Evolutionary conservation across 805 yeast genomes (phyloP).

Genomic region (Yamadazyma insecticola): DNA sequence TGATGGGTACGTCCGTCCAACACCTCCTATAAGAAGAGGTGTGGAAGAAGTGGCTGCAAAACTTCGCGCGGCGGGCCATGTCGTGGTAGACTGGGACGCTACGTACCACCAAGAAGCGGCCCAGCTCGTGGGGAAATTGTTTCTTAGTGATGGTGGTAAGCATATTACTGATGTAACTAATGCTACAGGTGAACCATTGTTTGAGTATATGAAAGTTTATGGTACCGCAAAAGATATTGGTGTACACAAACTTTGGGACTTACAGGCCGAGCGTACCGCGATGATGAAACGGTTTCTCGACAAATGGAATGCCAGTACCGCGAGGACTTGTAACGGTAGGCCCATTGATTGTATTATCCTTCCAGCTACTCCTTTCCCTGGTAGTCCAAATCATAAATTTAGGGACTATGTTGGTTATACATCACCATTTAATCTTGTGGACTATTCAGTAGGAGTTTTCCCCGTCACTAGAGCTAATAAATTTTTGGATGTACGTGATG

Average conservation of each 20-base stretch:
- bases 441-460: slow-evolving; percentile 58
- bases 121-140: slow-evolving; percentile 52
- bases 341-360: slow-evolving; percentile 40
- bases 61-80: slow-evolving; percentile 54
- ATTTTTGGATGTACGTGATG: slow-evolving; percentile 30
- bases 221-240: slow-evolving; percentile 48
- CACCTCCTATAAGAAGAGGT: slow-evolving; percentile 63
- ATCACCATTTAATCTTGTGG: slow-evolving; percentile 65
- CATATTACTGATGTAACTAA: slow-evolving; percentile 48
- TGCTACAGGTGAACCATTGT: slow-evolving; percentile 74
- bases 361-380: slow-evolving; percentile 64
- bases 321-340: slow-evolving; percentile 52
- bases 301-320: slow-evolving; percentile 50
- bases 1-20: slow-evolving; percentile 64
- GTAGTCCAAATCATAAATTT: slow-evolving; percentile 61
- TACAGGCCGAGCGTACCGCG: slow-evolving; percentile 52
- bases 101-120: slow-evolving; percentile 54
- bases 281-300: slow-evolving; percentile 49
- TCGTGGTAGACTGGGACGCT: slow-evolving; percentile 52
- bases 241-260: slow-evolving; percentile 41
- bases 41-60: slow-evolving; percentile 50
- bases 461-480: slow-evolving; percentile 53
- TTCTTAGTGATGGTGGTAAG: slow-evolving; percentile 64
- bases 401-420: slow-evolving; percentile 88
- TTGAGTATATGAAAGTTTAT: slow-evolving; percentile 60